Conservation (phyloP, 345 rosid species). For the Cochlearia excelsa region DNA sequence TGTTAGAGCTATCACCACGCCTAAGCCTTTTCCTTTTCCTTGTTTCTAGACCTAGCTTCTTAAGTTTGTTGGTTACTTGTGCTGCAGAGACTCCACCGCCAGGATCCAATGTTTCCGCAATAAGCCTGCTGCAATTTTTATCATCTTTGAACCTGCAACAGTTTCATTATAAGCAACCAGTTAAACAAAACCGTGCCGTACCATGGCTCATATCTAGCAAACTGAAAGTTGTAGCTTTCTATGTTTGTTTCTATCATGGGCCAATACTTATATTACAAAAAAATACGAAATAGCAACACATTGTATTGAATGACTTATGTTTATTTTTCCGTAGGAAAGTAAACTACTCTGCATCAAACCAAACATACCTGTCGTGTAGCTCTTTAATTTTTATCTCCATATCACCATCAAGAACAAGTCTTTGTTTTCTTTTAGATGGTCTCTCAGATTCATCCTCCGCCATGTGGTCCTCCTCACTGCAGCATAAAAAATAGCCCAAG, state of each 20-base stretch:
- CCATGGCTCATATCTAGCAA: constrained; percentile 8
- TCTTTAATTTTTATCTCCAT: constrained; percentile 60
- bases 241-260: constrained; percentile 9
- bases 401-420: constrained; percentile 54
- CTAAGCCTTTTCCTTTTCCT: constrained; percentile 66
- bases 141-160: constrained; percentile 69
- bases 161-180: constrained; percentile 28
- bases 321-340: neutral
- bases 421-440: constrained; percentile 56
- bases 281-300: constrained; percentile 10
- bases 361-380: constrained; percentile 64
- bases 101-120: constrained; percentile 69
- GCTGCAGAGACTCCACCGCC: constrained; percentile 67
- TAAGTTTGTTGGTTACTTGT: constrained; percentile 87
- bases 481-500: constrained; percentile 26
- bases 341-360: constrained; percentile 16
- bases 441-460: constrained; percentile 43
- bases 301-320: neutral
- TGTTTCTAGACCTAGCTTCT: constrained; percentile 65
- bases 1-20: constrained; percentile 29
- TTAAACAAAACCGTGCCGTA: constrained; percentile 1
- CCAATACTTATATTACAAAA: constrained; percentile 7
- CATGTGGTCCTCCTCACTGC: constrained; percentile 43
- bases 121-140: constrained; percentile 47
- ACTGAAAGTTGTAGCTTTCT: neutral